Base-by-base conservation (phyloP, 2,329 filamentous ascomycete genomes). In the Aspergillus jensenii region DNA sequence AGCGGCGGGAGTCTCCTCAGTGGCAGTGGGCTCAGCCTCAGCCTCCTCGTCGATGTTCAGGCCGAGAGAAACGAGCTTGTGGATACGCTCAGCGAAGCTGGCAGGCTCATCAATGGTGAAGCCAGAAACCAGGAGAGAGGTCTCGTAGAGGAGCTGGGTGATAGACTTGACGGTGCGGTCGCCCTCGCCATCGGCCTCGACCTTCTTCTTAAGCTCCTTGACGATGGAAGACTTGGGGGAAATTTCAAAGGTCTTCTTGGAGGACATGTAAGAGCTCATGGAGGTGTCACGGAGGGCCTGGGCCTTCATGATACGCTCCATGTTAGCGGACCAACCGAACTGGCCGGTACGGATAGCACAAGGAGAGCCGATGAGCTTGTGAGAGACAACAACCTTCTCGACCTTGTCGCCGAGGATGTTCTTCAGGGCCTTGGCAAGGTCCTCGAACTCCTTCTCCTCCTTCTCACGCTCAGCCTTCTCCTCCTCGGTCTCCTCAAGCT, bases 291-390 rank as follows among this genome's bases (percentile, higher is more conserved):
- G 95, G 74, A 99, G 93, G 75, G 95, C 95, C 86, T 99, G 95
- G 27, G 95, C 95, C 90, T 99, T 99, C 95, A 99, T 99, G 88
- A 99, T 99, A 85, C 95, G 95, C 87, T 99, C 95, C 95, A 99
- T 99, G 88, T 99, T 99, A 77, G 95, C 95, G 58, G 93, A 98
- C 95, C 95, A 99, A 82, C 95, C 95, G 80, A 99, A 99, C 83
- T 98, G 95, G 75, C 95, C 95, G 69, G 95, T 99, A 80, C 95
- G 93, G 86, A 99, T 98, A 78, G 95, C 95, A 81, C 95, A 98
- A 74, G 95, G 95, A 66, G 95, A 87, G 76, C 90, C 90, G 70
- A 90, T 87, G 61, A 99, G 88, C 89, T 98, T 98, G 90, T 98
- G 91, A 68, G 89, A 93, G 78, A 99, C 93, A 65, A 99, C 93